A percentile compares a stretch with the other conserved stretches of the same genome.
Conservation (phyloP, 352 stramenopile genomes). For the Globisporangium viniferum region DNA sequence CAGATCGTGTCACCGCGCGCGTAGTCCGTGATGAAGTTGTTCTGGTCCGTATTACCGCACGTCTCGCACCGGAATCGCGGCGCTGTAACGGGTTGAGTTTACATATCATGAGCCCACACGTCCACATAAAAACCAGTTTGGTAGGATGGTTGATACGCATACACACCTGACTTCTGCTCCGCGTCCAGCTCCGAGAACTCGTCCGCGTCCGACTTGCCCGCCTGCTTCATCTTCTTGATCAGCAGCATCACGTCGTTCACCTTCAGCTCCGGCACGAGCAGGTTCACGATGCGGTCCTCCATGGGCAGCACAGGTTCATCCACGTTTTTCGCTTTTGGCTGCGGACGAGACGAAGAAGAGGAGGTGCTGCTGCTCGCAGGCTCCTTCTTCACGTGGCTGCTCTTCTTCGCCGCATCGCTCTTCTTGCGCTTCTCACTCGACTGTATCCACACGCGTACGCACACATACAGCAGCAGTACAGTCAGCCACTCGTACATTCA, state of each 20-base stretch:
- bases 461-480: not conserved
- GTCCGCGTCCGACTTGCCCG: conserved; percentile 85
- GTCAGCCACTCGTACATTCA: not conserved
- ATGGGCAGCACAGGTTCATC: conserved; percentile 69
- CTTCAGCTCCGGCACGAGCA: conserved; percentile 82
- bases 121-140: no score
- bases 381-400: conserved; percentile 35
- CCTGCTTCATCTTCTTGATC: conserved; percentile 89
- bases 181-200: conserved; percentile 85
- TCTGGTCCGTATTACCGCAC: conserved; percentile 86
- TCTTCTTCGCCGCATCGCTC: conserved; percentile 35
- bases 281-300: conserved; percentile 86
- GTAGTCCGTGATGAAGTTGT: conserved; percentile 90
- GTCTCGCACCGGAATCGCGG: conserved; percentile 83
- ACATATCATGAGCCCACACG: not conserved
- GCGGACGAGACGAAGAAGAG: conserved; percentile 12
- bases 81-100: conserved; percentile 28
- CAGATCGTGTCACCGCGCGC: conserved; percentile 86
- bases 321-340: conserved; percentile 34
- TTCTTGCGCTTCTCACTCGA: conserved; percentile 46
- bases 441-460: not conserved
- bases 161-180: conserved; percentile 77
- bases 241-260: conserved; percentile 86
- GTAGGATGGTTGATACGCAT: not conserved
- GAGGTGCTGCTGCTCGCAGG: conserved; percentile 15